Base-by-base conservation (phyloP, 108 stramenopile genomes). In the Cyclotella cryptica region DNA sequence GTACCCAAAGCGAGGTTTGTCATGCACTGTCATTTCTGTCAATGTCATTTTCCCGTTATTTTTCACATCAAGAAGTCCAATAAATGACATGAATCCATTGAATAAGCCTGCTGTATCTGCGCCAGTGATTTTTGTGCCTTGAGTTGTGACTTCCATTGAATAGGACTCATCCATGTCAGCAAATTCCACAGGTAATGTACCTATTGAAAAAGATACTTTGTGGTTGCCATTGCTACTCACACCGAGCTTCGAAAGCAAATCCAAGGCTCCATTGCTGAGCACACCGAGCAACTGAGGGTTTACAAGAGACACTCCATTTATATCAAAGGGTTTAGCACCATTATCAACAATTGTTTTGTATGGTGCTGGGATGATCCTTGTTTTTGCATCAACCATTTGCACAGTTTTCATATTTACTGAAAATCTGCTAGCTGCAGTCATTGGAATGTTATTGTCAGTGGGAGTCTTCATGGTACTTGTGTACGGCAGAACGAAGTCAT, bases 1-100 rank as follows among this genome's bases (percentile, higher is more conserved):
- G 61, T 83, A 88, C 21, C 78, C 47, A 71, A 85, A 94, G 54
- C 79, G 54, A 17, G 95, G 92, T 15, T 55, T 69, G 67, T 94
- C 92, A 17, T 74, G 14, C 59, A 95, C 74, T 44, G 55, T 57
- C 69, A 71, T 71, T 26, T 71, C 69, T 57, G 53, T 71, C 51
- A 71, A 21, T 0, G 53, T 53, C 39, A 41, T n/a, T n/a, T n/a
- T 71, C 6, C 35, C 69, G 3, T 35, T 53, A 47, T 66, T 26
- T 1, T 42, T 27, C 11, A 66, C 44, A 26, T 71, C 55, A 40
- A 71, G 28, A 12, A 71, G 30, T 13, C 53, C 52, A 40, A 71
- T 19, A 49, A 71, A 71, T 11, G 69, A 71, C 69, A 71, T 71
- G 15, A 71, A 17, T 21, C 69, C 69, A 35, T 71, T 24, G 21